These are phyloP conservation scores for Plasmodium fragile DNA, from an alignment of 169 alveolate genomes.

Conservation along the genomic window DNA sequence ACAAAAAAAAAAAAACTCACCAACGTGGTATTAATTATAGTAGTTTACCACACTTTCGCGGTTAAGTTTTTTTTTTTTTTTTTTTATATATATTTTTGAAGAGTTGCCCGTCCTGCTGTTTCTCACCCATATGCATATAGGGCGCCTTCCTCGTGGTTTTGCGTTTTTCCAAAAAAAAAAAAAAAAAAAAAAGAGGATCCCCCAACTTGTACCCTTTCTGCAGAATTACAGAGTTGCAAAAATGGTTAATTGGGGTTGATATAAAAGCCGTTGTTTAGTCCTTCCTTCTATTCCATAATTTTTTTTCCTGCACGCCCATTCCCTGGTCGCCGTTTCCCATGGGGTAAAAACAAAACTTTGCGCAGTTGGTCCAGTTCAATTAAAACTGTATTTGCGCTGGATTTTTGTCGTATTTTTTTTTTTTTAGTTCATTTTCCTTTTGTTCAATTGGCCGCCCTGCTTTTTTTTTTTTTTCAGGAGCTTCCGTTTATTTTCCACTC, in stretches of 20 bases:
- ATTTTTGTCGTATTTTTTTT: not conserved
- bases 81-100: not conserved
- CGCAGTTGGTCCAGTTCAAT: not conserved
- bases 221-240: not conserved
- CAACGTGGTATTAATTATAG: not conserved
- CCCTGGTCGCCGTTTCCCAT: not conserved
- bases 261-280: not conserved
- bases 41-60: not conserved
- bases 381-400: not conserved
- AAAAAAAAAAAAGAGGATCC: not conserved
- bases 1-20: not conserved
- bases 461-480: not conserved
- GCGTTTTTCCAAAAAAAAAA: not conserved
- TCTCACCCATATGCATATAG: not conserved
- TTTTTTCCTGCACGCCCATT: not conserved
- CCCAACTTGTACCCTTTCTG: not conserved
- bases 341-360: too few relatives aligned
- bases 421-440: too few relatives aligned
- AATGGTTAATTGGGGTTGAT: not conserved
- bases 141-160: not conserved
- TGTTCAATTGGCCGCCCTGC: too few relatives aligned
- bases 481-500: not conserved
- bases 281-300: not conserved
- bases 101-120: not conserved
- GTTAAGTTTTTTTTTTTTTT: not conserved